phyloP scores from a whole-genome alignment of 805 yeast species.

The Tetrapisispora fleetii region DNA sequence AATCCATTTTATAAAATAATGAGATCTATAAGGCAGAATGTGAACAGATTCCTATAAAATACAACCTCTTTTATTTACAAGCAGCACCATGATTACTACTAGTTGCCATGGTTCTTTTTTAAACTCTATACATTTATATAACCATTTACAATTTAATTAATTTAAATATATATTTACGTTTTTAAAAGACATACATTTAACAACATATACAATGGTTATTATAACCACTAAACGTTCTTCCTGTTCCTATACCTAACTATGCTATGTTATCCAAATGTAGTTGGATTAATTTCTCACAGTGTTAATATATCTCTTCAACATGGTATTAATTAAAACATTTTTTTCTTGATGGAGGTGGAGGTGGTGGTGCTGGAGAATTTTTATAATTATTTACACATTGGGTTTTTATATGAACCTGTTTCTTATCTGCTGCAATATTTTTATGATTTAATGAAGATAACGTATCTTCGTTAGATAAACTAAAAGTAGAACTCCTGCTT shows the following conservation, averaged over 20 bases:
- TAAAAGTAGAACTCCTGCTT: slow-evolving; percentile 1
- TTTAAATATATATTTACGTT: too few relatives aligned
- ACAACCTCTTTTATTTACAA: too few relatives aligned
- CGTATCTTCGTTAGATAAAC: slow-evolving; percentile 3
- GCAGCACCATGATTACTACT: too few relatives aligned
- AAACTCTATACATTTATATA: too few relatives aligned
- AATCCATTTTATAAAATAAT: background rate
- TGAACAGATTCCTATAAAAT: background rate
- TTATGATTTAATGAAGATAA: slow-evolving; percentile 1
- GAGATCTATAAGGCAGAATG: background rate
- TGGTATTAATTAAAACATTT: background rate
- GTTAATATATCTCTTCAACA: background rate
- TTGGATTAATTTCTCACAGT: background rate
- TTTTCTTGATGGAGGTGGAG: slow-evolving; percentile 31
- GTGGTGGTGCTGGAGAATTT: slow-evolving; percentile 28
- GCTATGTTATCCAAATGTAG: too few relatives aligned
- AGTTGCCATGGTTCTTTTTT: background rate
- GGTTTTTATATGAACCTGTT: slow-evolving; percentile 6
- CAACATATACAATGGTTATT: background rate
- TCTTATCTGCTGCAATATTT: slow-evolving; percentile 7
- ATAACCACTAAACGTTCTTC: background rate
- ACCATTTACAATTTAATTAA: too few relatives aligned
- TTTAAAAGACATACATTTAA: too few relatives aligned
- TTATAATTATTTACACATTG: slow-evolving; percentile 25
- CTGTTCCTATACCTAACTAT: background rate